Base-by-base conservation (phyloP, 164 flowering plant genomes). In the Annona squamosa region DNA sequence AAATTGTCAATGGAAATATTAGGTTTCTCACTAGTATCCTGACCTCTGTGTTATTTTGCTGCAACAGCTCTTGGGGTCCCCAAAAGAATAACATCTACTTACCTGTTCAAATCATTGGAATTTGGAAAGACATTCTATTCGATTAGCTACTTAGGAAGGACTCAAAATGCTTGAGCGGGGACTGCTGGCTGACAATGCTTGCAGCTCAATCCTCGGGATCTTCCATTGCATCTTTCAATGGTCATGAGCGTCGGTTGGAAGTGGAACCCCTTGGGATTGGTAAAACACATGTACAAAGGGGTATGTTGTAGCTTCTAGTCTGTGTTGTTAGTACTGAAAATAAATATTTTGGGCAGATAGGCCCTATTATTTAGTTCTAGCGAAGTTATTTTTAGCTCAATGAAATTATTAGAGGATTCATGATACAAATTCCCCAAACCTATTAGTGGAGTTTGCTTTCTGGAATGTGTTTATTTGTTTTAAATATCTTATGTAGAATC, bases 11-110 rank as follows among this genome's bases (percentile, higher is more conserved):
- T 5, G 16, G 42, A 42, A 65, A 43, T 66, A 42, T 66, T 41
- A 42, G 16, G 68, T 16, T 5, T 52, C 56, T 46, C 10, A 46
- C 6, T 5, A 16, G 47, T 41, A 43, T 43, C 46, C 43, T 66
- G 46, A 66, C 44, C 10, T 2, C 18, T 68, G 46, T 72, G 17
- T 73, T 65, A 37, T 37, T 42, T 59, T 10, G 5, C 48, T 52
- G 52, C 10, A 70, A 72, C 81, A 82, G 90, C 78, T 85, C 13
- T 73, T 87, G 77, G 88, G 87, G 56, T 82, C 84, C 18, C 88
- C 90, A 70, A 87, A 85, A 67, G 88, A 85, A 26, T 26, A 26
- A 26, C 37, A 1, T 26, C 37, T 26, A 26, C 37, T 26, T 26
- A 1, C 37, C 37, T 1, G 65, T 17, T 6, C 37, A 63, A 37